Percentiles rank a stretch among this genome's conserved stretches.
These are phyloP conservation scores for Tetrahymena thermophila DNA, from an alignment of 73 alveolate species.

Conservation along the genomic window DNA sequence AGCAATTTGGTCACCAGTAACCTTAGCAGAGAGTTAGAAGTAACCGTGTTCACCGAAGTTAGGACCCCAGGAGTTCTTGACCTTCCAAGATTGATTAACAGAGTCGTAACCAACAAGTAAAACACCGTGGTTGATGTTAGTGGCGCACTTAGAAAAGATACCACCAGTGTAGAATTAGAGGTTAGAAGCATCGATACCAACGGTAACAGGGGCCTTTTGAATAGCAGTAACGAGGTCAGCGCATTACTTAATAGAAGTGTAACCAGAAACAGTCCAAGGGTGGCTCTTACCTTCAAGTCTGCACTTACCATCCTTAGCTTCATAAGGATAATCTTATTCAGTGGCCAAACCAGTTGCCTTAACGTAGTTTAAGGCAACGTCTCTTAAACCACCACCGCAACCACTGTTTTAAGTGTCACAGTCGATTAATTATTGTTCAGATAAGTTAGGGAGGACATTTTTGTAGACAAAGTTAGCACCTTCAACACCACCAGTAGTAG, in stretches of 20 bases:
- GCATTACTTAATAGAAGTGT: background rate
- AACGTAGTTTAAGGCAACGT: constrained; percentile 32
- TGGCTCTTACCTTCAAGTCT: background rate
- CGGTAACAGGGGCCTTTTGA: constrained; percentile 40
- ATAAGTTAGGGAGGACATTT: constrained; percentile 1
- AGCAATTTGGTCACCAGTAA: constrained; percentile 2
- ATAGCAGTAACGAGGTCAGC: constrained; percentile 19
- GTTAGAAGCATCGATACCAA: constrained; percentile 64
- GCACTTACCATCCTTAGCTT: constrained; percentile 7
- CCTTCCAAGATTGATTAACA: constrained; percentile 32
- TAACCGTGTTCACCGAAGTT: constrained; percentile 61
- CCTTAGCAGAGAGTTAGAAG: constrained; percentile 23
- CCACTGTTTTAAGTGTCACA: constrained; percentile 44
- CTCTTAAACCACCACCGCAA: constrained; percentile 54
- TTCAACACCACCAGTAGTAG: constrained; percentile 60
- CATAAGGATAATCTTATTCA: constrained; percentile 47
- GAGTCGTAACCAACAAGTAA: constrained; percentile 49
- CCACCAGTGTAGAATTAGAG: constrained; percentile 57
- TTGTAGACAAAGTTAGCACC: constrained; percentile 19
- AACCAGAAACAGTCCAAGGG: constrained; percentile 14
- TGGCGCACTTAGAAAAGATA: constrained; percentile 23
- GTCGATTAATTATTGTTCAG: constrained; percentile 57
- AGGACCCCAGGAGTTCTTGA: constrained; percentile 64
- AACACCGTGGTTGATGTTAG: constrained; percentile 49
- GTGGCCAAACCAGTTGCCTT: constrained; percentile 16